phyloP scores from a whole-genome alignment of 2,329 filamentous ascomycete genomes.

The Penicillium sp. region DNA sequence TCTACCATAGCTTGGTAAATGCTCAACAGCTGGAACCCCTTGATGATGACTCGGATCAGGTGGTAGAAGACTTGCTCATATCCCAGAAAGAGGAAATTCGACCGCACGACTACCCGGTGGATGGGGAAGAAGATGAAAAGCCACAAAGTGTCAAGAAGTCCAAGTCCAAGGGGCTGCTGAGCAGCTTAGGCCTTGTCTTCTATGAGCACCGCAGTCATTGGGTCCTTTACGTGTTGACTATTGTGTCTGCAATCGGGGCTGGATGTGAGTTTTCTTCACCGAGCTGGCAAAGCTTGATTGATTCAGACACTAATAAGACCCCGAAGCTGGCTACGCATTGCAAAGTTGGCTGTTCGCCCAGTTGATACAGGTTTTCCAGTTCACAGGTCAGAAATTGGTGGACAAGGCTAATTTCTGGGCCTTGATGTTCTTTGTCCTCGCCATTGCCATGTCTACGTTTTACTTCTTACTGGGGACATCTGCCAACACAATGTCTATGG shows the following conservation, averaged over 20 bases:
- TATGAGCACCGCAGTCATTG: slow-evolving; percentile 4
- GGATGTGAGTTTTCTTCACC: slow-evolving; percentile 3
- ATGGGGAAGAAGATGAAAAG: neutral
- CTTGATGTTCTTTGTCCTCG: slow-evolving; percentile 60
- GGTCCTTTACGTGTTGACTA: neutral
- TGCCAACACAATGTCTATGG: slow-evolving; percentile 50
- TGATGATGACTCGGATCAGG: neutral
- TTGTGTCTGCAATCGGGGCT: slow-evolving; percentile 1
- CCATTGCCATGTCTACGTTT: slow-evolving; percentile 47
- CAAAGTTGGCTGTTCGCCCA: slow-evolving; percentile 51
- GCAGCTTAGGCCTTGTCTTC: neutral
- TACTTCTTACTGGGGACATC: slow-evolving; percentile 51
- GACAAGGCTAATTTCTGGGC: slow-evolving; percentile 53
- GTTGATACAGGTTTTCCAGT: slow-evolving; percentile 51
- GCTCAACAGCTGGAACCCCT: slow-evolving; percentile 37
- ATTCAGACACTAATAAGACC: neutral
- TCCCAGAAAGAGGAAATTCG: neutral
- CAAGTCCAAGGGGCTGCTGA: neutral
- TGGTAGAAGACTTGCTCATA: neutral
- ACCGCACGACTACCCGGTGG: neutral
- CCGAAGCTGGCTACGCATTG: slow-evolving; percentile 32
- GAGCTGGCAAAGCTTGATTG: too few species aligned
- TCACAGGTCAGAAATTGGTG: slow-evolving; percentile 40
- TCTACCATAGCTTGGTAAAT: slow-evolving; percentile 69
- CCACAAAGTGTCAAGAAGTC: neutral